Percentiles rank a stretch among this genome's conserved stretches.
phyloP scores from a whole-genome alignment of 2,329 filamentous ascomycete genomes.

The Beauveria scarabaeidicola region DNA sequence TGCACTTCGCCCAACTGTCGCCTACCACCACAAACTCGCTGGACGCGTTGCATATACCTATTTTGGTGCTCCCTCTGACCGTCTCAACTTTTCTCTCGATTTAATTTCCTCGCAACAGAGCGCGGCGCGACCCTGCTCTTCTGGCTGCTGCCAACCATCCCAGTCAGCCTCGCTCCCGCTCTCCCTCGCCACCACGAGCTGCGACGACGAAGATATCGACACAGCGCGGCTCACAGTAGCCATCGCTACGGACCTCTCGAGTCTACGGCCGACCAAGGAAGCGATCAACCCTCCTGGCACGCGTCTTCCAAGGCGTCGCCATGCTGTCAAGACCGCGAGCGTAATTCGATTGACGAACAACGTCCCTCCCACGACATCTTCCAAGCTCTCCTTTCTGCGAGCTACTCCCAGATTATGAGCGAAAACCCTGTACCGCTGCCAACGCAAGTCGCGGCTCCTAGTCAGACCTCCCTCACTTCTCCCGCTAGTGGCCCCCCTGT shows the following conservation, averaged over 20 bases:
- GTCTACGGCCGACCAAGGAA: neutral
- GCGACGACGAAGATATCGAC: neutral
- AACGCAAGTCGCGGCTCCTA: conserved; percentile 48
- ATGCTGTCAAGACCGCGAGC: conserved; percentile 47
- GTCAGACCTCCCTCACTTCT: conserved; percentile 38
- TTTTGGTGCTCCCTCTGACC: neutral
- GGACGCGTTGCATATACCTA: neutral
- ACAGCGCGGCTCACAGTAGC: neutral
- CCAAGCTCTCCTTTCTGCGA: conserved; percentile 25
- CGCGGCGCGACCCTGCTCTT: conserved; percentile 4
- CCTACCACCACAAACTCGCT: neutral
- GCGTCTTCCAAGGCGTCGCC: conserved; percentile 44
- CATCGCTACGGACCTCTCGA: neutral
- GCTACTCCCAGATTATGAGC: conserved; percentile 51
- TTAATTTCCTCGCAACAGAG: neutral
- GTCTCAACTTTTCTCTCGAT: neutral
- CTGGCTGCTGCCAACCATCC: neutral
- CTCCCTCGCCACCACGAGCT: neutral
- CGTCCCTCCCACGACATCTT: conserved; percentile 23
- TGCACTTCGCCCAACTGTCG: neutral
- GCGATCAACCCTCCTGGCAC: conserved; percentile 22
- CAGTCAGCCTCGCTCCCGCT: neutral
- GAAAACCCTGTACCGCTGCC: conserved; percentile 46
- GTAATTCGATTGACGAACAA: conserved; percentile 37
- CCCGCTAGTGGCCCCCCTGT: conserved; percentile 22